phyloP scores from a whole-genome alignment of 805 yeast species.

The Cyberlindnera xishuangbannaensis region DNA sequence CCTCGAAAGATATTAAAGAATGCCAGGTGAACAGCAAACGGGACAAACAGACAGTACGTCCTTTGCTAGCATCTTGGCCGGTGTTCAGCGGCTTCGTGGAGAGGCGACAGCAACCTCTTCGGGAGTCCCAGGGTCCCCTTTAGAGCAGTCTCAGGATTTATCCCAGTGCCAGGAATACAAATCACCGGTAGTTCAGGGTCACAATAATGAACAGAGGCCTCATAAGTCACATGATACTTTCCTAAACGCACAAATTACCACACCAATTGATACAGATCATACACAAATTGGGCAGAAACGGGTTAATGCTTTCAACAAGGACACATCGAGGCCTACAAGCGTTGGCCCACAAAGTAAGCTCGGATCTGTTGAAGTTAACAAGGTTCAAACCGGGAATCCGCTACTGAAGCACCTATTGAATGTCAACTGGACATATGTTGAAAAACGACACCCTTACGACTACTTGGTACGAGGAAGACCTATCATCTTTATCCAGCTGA shows the following conservation, averaged over 20 bases:
- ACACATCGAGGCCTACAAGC: conserved; percentile 9
- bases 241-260: no score
- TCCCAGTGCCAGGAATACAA: no score
- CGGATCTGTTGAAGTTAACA: conserved; percentile 47
- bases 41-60: conserved; percentile 65
- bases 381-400: conserved; percentile 71
- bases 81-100: conserved; percentile 47
- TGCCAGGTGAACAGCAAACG: no score
- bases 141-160: no score
- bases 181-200: no score
- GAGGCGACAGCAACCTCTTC: conserved; percentile 21
- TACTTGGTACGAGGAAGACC: conserved; percentile 55
- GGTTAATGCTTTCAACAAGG: conserved; percentile 22
- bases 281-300: conserved; percentile 15
- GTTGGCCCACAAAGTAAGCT: conserved; percentile 17
- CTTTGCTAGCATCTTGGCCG: conserved; percentile 64
- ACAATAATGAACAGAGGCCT: no score
- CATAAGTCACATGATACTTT: no score
- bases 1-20: no score
- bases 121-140: no score
- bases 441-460: conserved; percentile 47
- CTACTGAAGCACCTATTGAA: conserved; percentile 48
- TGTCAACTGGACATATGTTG: conserved; percentile 47
- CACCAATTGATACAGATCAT: no score
- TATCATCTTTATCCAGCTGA: conserved; percentile 58